Conservation (phyloP, 306 rosid species). For the Urtica urens region DNA sequence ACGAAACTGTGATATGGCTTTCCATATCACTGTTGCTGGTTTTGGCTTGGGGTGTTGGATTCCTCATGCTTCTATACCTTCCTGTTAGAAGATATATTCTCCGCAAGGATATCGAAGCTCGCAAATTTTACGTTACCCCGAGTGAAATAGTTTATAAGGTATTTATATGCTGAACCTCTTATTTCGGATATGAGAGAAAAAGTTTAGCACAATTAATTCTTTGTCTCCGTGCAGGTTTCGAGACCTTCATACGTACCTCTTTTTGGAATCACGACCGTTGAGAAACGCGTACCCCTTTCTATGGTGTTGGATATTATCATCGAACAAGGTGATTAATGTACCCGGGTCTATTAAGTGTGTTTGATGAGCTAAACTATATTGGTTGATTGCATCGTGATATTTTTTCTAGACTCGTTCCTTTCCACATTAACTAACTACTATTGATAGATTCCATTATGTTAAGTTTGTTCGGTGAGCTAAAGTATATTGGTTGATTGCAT, state of each 20-base stretch:
- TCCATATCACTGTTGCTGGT: conserved; percentile 70
- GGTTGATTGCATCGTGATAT: no score
- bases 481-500: neutral
- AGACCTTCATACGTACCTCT: conserved; percentile 86
- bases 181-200: conserved; percentile 5
- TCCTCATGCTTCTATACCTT: conserved; percentile 76
- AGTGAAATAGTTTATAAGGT: conserved; percentile 76
- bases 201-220: neutral
- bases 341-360: neutral
- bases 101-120: conserved; percentile 62
- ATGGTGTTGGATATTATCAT: conserved; percentile 71
- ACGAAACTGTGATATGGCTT: conserved; percentile 77
- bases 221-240: conserved; percentile 40
- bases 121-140: conserved; percentile 69
- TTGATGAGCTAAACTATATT: neutral
- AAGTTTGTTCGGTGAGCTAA: neutral
- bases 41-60: conserved; percentile 89
- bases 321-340: conserved; percentile 69
- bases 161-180: neutral
- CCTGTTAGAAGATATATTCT: conserved; percentile 66
- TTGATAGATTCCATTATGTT: no score
- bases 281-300: conserved; percentile 60
- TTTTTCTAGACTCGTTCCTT: no score
- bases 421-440: no score
- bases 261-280: conserved; percentile 50